Percentiles rank a stretch among this genome's conserved stretches.
Evolutionary conservation across 1,284 basidiomycete genomes (phyloP).

Genomic region (Pseudozyma flocculosa): DNA sequence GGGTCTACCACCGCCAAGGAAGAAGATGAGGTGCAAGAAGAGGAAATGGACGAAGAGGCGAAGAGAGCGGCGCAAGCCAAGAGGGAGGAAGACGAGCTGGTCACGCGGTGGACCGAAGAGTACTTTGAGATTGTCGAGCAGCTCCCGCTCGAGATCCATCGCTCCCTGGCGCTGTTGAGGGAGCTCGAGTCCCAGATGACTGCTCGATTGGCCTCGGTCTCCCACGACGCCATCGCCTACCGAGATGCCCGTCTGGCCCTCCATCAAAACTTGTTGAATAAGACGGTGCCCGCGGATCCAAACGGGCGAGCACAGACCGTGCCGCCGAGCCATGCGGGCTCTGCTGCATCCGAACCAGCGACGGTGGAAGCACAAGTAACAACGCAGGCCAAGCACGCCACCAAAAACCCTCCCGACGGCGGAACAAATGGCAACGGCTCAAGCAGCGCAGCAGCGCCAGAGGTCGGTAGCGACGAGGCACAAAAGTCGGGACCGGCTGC

Average conservation of each 20-base stretch:
- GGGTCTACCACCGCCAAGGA: too few relatives aligned
- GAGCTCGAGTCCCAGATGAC: slow-evolving; percentile 75
- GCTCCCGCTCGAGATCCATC: slow-evolving; percentile 76
- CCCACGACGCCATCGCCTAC: slow-evolving; percentile 18
- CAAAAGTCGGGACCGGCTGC: too few relatives aligned
- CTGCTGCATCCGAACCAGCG: too few relatives aligned
- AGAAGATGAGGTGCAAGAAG: background rate
- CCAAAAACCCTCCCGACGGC: too few relatives aligned
- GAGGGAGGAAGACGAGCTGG: slow-evolving; percentile 34
- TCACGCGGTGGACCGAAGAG: slow-evolving; percentile 50
- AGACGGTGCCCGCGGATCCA: too few relatives aligned
- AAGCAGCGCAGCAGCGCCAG: too few relatives aligned
- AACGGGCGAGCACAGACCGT: too few relatives aligned
- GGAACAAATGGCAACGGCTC: too few relatives aligned
- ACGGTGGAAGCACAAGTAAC: too few relatives aligned
- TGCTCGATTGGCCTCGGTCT: slow-evolving; percentile 8
- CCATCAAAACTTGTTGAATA: slow-evolving; percentile 8
- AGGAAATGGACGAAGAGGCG: slow-evolving; percentile 15
- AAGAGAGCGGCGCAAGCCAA: slow-evolving; percentile 16
- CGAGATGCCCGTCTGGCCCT: slow-evolving; percentile 20
- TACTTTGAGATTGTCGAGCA: slow-evolving; percentile 69
- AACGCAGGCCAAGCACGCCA: too few relatives aligned
- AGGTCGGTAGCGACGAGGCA: too few relatives aligned
- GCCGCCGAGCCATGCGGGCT: too few relatives aligned
- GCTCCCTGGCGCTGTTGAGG: slow-evolving; percentile 74